These are phyloP conservation scores for Globisporangium camurandrum DNA, from an alignment of 352 stramenopile genomes.

Conservation along the genomic window DNA sequence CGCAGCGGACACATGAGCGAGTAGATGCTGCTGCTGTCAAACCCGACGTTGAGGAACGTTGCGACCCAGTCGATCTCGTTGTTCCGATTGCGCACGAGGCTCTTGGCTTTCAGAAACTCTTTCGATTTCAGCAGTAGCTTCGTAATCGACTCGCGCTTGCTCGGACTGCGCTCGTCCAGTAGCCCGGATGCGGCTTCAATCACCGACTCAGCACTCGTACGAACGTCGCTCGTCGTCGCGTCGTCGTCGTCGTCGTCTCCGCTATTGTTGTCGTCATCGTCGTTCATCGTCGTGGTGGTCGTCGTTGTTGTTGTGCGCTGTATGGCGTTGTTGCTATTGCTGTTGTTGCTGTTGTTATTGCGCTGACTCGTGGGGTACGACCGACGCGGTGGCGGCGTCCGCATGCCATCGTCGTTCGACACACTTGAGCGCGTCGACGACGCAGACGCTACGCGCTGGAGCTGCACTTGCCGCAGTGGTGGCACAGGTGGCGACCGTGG, in stretches of 20 bases:
- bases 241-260: background rate
- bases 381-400: too few species aligned
- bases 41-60: conserved; percentile 66
- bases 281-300: background rate
- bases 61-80: conserved; percentile 77
- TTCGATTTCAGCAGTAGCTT: conserved; percentile 59
- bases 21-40: conserved; percentile 67
- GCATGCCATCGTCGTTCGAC: too few species aligned
- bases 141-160: conserved; percentile 35
- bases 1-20: conserved; percentile 64
- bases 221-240: background rate
- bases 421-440: too few species aligned
- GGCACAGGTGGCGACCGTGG: background rate
- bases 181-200: conserved; percentile 11
- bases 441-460: background rate
- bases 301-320: too few species aligned
- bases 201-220: conserved; percentile 6
- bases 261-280: background rate
- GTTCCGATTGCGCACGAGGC: conserved; percentile 57
- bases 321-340: background rate
- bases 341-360: background rate
- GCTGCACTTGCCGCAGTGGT: background rate
- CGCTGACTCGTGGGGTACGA: too few species aligned
- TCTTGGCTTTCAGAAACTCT: conserved; percentile 51
- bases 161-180: conserved; percentile 14